A percentile compares a stretch with the other conserved stretches of the same genome.
These are phyloP conservation scores for Aureobasidium uvarum DNA, from an alignment of 2,329 filamentous ascomycete species.

Conservation along the genomic window DNA sequence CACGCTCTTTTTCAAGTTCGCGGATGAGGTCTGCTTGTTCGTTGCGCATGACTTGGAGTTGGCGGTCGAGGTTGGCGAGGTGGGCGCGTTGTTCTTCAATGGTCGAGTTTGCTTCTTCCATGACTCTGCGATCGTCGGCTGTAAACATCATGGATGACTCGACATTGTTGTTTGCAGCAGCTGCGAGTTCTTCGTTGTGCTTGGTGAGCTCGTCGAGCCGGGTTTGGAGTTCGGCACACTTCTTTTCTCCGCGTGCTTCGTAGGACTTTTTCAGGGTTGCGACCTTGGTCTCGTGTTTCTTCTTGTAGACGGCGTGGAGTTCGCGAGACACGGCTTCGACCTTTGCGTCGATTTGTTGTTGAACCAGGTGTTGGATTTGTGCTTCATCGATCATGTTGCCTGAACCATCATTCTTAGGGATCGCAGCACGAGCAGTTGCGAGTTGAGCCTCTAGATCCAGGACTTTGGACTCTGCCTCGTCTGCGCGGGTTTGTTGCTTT, in stretches of 20 bases:
- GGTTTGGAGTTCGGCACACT: constrained; percentile 71
- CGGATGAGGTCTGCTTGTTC: constrained; percentile 66
- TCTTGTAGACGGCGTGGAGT: constrained; percentile 89
- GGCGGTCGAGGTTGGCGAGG: constrained; percentile 70
- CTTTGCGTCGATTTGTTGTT: constrained; percentile 79
- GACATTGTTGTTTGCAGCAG: constrained; percentile 62
- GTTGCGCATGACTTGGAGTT: constrained; percentile 64
- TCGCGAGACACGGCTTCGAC: constrained; percentile 74
- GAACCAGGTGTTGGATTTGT: constrained; percentile 47
- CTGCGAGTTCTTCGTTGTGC: constrained; percentile 72
- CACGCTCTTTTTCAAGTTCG: constrained; percentile 69
- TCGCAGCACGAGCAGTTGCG: constrained; percentile 57
- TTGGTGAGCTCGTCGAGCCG: constrained; percentile 66
- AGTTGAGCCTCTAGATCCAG: constrained; percentile 63
- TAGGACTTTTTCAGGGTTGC: constrained; percentile 79
- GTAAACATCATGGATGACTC: constrained; percentile 31
- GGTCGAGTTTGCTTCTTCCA: constrained; percentile 42
- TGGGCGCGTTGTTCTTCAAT: constrained; percentile 67
- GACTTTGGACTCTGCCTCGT: constrained; percentile 59
- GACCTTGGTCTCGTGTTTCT: constrained; percentile 96
- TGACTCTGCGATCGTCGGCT: constrained; percentile 29
- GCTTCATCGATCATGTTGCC: constrained; percentile 41
- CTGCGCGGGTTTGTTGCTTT: constrained; percentile 70
- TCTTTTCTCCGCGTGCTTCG: constrained; percentile 86
- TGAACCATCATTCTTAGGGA: constrained; percentile 31